Evolutionary conservation across 2,329 filamentous ascomycete species (phyloP).

Genomic region (Clonostachys solani): DNA sequence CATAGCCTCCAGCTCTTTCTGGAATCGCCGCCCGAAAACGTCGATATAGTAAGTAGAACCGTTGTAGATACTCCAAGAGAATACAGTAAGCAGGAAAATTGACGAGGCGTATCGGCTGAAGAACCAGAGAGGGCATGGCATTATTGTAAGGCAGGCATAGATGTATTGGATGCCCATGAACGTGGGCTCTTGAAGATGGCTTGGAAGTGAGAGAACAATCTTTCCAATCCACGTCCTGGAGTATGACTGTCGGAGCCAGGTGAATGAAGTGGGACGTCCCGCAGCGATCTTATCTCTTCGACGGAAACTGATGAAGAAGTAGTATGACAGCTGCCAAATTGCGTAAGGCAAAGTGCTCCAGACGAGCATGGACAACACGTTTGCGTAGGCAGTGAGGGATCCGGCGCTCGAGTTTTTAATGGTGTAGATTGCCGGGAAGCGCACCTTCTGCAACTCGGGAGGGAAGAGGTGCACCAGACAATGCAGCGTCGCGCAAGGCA

Average conservation of each 20-base stretch:
- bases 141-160: constrained; percentile 89
- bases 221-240: constrained; percentile 85
- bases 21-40: constrained; percentile 93
- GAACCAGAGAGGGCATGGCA: constrained; percentile 95
- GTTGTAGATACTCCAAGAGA: constrained; percentile 94
- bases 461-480: constrained; percentile 83
- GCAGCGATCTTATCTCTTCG: constrained; percentile 95
- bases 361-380: constrained; percentile 77
- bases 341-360: constrained; percentile 94
- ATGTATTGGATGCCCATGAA: constrained; percentile 96
- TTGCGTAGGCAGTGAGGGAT: constrained; percentile 75
- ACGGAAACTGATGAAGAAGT: constrained; percentile 91
- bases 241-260: constrained; percentile 92
- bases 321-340: constrained; percentile 89
- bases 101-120: constrained; percentile 78
- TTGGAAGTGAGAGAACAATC: constrained; percentile 74
- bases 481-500: constrained; percentile 93
- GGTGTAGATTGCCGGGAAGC: constrained; percentile 81
- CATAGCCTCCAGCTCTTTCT: constrained; percentile 89
- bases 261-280: constrained; percentile 92
- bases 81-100: constrained; percentile 74
- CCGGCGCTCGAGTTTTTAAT: constrained; percentile 68
- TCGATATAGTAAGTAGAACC: constrained; percentile 98
- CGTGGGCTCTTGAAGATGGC: constrained; percentile 73
- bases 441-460: constrained; percentile 56